A percentile compares a stretch with the other conserved stretches of the same genome.
phyloP scores from a whole-genome alignment of 495 filamentous ascomycete species.

The Aspergillus bertholletiae region DNA sequence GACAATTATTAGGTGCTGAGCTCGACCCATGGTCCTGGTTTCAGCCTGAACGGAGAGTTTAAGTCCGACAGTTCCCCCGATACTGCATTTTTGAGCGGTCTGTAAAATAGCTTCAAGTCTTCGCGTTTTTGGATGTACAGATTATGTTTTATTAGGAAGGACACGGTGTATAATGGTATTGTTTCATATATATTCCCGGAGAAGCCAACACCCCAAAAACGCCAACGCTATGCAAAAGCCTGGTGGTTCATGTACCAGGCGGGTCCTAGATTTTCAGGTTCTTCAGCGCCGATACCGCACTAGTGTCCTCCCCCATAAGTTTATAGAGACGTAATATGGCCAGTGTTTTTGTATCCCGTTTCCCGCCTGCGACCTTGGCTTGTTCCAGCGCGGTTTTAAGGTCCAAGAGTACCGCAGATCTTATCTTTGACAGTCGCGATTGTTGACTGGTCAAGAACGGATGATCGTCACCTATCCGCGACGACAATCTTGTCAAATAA shows the following conservation, averaged over 20 bases:
- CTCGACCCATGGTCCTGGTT: constrained; percentile 80
- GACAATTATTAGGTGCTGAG: constrained; percentile 63
- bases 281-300: constrained; percentile 62
- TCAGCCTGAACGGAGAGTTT: constrained; percentile 80
- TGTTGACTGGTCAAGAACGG: constrained; percentile 62
- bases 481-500: constrained; percentile 47
- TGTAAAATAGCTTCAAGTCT: constrained; percentile 42
- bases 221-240: constrained; percentile 43
- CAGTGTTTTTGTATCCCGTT: constrained; percentile 56
- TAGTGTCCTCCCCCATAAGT: constrained; percentile 68
- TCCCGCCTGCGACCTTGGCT: constrained; percentile 50
- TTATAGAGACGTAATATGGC: constrained; percentile 73
- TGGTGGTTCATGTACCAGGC: neutral
- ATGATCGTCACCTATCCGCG: constrained; percentile 54
- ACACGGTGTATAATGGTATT: constrained; percentile 51
- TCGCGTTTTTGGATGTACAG: constrained; percentile 35
- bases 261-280: constrained; percentile 46
- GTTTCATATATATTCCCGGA: constrained; percentile 35
- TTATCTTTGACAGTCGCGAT: constrained; percentile 53
- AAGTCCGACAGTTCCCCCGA: constrained; percentile 53
- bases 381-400: constrained; percentile 76
- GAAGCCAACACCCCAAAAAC: constrained; percentile 24
- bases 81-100: constrained; percentile 37
- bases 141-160: constrained; percentile 46
- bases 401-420: constrained; percentile 80